A percentile compares a stretch with the other conserved stretches of the same genome.
Conservation (phyloP, 495 filamentous ascomycete genomes). For the Ramalina peruviana region DNA sequence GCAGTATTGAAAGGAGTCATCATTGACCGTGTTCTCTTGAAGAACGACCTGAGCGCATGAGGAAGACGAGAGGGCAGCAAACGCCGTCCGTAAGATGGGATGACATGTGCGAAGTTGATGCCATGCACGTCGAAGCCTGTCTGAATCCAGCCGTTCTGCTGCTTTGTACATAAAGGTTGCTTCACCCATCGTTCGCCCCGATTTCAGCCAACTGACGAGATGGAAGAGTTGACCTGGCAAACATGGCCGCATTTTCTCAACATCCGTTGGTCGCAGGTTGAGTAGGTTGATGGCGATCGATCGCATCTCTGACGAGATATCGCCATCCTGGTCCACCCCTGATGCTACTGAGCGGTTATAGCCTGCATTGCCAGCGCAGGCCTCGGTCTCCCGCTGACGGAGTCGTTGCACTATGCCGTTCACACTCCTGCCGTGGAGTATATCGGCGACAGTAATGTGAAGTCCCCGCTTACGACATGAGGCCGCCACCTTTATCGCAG, state of each 20-base stretch:
- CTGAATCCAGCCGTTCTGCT: constrained; percentile 20
- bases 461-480: constrained; percentile 48
- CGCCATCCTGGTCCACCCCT: background rate
- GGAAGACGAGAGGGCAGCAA: constrained; percentile 31
- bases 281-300: constrained; percentile 22
- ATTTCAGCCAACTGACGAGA: constrained; percentile 53
- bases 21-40: constrained; percentile 14
- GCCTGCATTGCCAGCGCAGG: constrained; percentile 15
- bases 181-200: constrained; percentile 44
- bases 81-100: constrained; percentile 47
- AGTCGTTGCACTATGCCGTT: constrained; percentile 36
- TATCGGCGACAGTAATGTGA: constrained; percentile 45
- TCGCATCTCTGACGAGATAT: constrained; percentile 6
- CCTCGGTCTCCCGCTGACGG: constrained; percentile 7
- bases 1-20: constrained; percentile 12
- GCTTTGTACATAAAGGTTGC: constrained; percentile 44
- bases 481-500: constrained; percentile 59
- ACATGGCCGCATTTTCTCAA: constrained; percentile 48
- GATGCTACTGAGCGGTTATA: background rate
- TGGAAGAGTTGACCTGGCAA: constrained; percentile 60
- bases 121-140: constrained; percentile 40
- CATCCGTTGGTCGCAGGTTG: constrained; percentile 16
- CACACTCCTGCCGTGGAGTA: constrained; percentile 50
- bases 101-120: constrained; percentile 33
- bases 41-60: constrained; percentile 26